phyloP scores from a whole-genome alignment of 2,329 filamentous ascomycete genomes.

The Drechslera avenae region DNA sequence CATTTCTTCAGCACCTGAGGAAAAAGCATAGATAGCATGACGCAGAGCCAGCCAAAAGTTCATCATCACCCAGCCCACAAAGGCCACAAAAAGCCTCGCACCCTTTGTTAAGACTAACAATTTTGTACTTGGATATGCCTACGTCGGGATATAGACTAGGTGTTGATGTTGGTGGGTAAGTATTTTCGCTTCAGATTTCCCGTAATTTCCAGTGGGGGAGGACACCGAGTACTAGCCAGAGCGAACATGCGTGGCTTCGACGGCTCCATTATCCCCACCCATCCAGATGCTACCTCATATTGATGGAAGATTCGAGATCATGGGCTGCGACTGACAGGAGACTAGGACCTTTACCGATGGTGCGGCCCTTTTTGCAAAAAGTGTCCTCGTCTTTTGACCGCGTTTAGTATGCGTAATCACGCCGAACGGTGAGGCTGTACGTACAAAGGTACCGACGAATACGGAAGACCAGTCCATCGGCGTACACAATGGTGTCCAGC shows the following conservation, averaged over 20 bases:
- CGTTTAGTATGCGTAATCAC: slow-evolving; percentile 51
- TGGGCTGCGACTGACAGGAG: slow-evolving; percentile 14
- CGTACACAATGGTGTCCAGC: slow-evolving; percentile 53
- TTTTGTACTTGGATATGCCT: slow-evolving; percentile 5
- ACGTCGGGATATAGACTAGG: slow-evolving; percentile 37
- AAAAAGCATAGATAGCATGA: slow-evolving; percentile 16
- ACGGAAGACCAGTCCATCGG: slow-evolving; percentile 55
- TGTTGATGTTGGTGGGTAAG: slow-evolving; percentile 45
- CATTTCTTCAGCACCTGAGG: no score
- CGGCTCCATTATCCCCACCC: slow-evolving; percentile 1
- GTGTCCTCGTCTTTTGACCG: neutral
- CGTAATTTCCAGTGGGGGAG: neutral
- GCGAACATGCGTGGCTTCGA: slow-evolving; percentile 2
- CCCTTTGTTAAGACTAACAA: neutral
- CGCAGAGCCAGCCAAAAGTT: slow-evolving; percentile 7
- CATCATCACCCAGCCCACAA: neutral
- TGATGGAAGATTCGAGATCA: neutral
- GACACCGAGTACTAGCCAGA: neutral
- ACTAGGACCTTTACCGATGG: slow-evolving; percentile 55
- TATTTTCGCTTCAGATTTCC: slow-evolving; percentile 5
- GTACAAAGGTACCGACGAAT: slow-evolving; percentile 56
- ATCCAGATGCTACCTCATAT: neutral
- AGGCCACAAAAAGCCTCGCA: neutral
- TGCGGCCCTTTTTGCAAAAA: slow-evolving; percentile 1
- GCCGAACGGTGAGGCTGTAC: slow-evolving; percentile 51